Conservation (phyloP, 2,329 filamentous ascomycete species). For the Ambrosiella beaveri region DNA sequence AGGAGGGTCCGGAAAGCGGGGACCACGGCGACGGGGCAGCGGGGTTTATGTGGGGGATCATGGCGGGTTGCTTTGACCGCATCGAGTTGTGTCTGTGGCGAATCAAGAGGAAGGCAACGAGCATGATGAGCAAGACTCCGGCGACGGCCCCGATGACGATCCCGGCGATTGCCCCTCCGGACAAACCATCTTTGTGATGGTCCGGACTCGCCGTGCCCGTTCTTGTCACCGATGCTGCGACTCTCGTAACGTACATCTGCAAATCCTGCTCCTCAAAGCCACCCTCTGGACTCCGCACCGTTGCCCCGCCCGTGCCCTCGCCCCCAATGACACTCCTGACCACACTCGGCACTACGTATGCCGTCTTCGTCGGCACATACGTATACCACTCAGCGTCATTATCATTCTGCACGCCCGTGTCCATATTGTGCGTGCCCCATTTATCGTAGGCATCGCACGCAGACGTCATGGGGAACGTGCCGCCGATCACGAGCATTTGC, state of each 20-base stretch:
- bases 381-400: conserved; percentile 32
- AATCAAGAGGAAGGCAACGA: conserved; percentile 16
- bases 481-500: conserved; percentile 48
- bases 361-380: conserved; percentile 31
- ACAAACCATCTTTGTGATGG: conserved; percentile 14
- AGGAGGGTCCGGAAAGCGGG: background rate
- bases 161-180: conserved; percentile 26
- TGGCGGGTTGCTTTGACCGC: conserved; percentile 12
- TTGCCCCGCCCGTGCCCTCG: conserved; percentile 33
- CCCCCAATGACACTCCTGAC: conserved; percentile 35
- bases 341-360: conserved; percentile 36
- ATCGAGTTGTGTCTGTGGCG: conserved; percentile 16
- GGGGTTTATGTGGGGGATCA: conserved; percentile 4
- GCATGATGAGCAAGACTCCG: conserved; percentile 7
- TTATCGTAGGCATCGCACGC: conserved; percentile 34
- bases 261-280: conserved; percentile 37
- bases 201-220: conserved; percentile 15
- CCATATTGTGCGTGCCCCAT: conserved; percentile 39
- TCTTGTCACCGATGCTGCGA: conserved; percentile 27
- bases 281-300: conserved; percentile 28
- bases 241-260: conserved; percentile 33
- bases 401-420: conserved; percentile 33
- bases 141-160: conserved; percentile 25
- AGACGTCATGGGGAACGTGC: conserved; percentile 32
- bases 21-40: background rate